These are phyloP conservation scores for Kwoniella sp. DNA, from an alignment of 768 basidiomycete genomes.

Conservation along the genomic window DNA sequence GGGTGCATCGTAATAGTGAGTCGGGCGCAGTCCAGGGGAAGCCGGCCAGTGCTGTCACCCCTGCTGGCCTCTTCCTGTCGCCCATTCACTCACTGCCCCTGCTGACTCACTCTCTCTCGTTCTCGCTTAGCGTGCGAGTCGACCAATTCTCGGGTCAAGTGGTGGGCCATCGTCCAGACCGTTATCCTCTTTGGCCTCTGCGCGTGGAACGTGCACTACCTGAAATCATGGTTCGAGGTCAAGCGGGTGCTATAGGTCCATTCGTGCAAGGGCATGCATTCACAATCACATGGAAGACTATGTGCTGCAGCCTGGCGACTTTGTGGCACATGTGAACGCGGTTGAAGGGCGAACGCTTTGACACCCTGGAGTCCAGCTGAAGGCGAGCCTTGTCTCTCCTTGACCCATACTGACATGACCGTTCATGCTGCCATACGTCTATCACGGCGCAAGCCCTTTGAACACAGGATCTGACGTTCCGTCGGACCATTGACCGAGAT, in stretches of 20 bases:
- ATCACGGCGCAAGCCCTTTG: too few species aligned
- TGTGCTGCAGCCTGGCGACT: too few species aligned
- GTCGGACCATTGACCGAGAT: too few species aligned
- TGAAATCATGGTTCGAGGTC: conserved; percentile 92
- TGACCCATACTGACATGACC: too few species aligned
- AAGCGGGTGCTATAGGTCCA: conserved; percentile 78
- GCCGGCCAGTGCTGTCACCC: neutral
- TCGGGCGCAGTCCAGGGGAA: conserved; percentile 62
- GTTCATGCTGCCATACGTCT: too few species aligned
- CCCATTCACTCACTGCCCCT: neutral
- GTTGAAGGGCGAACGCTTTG: too few species aligned
- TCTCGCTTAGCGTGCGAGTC: conserved; percentile 51
- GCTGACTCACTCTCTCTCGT: neutral
- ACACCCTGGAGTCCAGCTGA: too few species aligned
- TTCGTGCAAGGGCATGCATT: too few species aligned
- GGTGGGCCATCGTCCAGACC: conserved; percentile 94
- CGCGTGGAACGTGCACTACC: conserved; percentile 95
- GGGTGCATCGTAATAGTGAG: conserved; percentile 87
- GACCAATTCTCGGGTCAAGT: conserved; percentile 86
- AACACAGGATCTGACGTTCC: too few species aligned
- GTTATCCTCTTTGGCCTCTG: conserved; percentile 82
- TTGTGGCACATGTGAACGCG: too few species aligned
- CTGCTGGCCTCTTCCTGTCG: neutral
- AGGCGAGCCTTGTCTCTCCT: too few species aligned
- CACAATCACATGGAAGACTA: too few species aligned